These are phyloP conservation scores for Leishmania guyanensis DNA, from an alignment of 208 protist genomes.

Conservation along the genomic window DNA sequence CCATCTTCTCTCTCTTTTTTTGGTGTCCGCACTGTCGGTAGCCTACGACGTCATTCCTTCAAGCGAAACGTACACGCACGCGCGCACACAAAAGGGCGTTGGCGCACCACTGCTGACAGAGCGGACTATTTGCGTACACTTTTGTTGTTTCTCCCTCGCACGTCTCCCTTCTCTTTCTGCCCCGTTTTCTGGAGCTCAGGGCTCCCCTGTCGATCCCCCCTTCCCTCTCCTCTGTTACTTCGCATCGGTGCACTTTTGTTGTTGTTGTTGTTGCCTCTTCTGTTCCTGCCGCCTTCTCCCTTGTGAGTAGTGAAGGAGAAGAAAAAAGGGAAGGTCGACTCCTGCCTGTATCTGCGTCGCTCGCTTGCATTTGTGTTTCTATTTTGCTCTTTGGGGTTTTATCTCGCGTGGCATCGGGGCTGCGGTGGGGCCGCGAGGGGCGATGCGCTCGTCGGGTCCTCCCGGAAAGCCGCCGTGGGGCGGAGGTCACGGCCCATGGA, in stretches of 20 bases:
- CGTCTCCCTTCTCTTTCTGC: neutral
- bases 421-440: neutral
- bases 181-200: neutral
- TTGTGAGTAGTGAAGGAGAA: neutral
- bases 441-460: conserved; percentile 10
- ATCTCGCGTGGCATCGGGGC: neutral
- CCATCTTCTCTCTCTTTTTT: neutral
- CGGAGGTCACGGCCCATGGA: conserved; percentile 4
- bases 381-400: neutral
- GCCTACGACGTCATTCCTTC: neutral
- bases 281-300: neutral
- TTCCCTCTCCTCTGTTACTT: neutral
- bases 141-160: neutral
- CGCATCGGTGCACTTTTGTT: neutral
- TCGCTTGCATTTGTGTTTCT: neutral
- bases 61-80: neutral
- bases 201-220: neutral
- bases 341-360: neutral
- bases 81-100: neutral
- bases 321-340: neutral
- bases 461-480: conserved; percentile 3
- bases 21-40: neutral
- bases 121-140: neutral
- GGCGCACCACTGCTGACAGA: neutral
- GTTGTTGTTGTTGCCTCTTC: neutral